phyloP scores from a whole-genome alignment of 116 monocot species.

The Posidonia oceanica region DNA sequence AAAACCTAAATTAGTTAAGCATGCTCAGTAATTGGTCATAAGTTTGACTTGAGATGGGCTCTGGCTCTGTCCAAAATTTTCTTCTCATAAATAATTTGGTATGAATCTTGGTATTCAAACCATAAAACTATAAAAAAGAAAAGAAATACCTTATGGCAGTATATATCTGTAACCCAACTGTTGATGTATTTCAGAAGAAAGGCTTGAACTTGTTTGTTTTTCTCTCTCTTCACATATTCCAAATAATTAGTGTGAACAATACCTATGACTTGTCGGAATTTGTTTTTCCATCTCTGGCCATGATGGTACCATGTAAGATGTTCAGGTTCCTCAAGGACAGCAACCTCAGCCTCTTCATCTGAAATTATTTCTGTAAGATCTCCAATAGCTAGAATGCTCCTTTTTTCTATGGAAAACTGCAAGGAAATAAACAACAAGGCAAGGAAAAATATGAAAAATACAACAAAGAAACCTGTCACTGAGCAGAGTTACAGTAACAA shows the following conservation, averaged over 20 bases:
- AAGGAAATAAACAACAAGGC: background rate
- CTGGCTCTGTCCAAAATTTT: no score
- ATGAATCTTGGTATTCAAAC: background rate
- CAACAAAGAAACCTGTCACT: background rate
- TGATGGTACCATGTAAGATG: slow-evolving; percentile 99
- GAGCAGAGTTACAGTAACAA: no score
- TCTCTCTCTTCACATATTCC: slow-evolving; percentile 93
- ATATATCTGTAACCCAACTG: slow-evolving; percentile 75
- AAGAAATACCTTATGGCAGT: slow-evolving; percentile 76
- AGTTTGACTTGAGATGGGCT: no score
- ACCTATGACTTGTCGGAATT: slow-evolving; percentile 72
- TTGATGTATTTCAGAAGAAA: slow-evolving; percentile 68
- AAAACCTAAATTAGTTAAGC: no score
- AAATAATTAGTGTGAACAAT: slow-evolving; percentile 94
- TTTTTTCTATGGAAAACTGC: slow-evolving; percentile 65
- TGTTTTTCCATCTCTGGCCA: slow-evolving; percentile 79
- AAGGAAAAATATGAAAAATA: background rate
- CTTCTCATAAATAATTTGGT: no score
- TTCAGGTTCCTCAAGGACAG: slow-evolving; percentile 90
- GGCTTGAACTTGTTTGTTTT: slow-evolving; percentile 54
- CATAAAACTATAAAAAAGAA: background rate
- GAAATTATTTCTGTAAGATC: slow-evolving; percentile 71
- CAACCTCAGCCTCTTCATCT: slow-evolving; percentile 74
- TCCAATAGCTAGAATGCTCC: slow-evolving; percentile 85
- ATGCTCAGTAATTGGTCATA: no score